Conservation (phyloP, 2,329 filamentous ascomycete species). For the Neurospora sp. region DNA sequence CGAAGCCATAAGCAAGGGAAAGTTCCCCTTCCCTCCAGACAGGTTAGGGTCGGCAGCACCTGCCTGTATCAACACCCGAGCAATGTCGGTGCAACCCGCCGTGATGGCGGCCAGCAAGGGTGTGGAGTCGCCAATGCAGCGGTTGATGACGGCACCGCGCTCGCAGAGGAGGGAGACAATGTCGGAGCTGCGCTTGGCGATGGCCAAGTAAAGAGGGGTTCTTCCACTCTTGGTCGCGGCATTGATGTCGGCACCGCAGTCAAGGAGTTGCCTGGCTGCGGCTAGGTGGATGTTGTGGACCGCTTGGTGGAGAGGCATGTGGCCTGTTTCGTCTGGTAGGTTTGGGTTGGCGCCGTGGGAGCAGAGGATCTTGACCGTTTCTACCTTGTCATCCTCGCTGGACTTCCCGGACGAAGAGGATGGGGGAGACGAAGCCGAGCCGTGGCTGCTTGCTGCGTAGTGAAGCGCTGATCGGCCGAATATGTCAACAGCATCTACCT, state of each 20-base stretch:
- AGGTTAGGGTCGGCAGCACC: constrained; percentile 15
- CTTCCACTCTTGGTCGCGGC: constrained; percentile 10
- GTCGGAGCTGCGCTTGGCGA: constrained; percentile 10
- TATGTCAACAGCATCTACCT: constrained; percentile 13
- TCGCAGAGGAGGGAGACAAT: constrained; percentile 17
- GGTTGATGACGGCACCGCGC: constrained; percentile 14
- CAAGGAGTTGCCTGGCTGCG: constrained; percentile 10
- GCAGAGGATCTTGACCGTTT: constrained; percentile 13
- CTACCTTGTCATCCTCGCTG: constrained; percentile 10
- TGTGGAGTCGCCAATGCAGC: constrained; percentile 12
- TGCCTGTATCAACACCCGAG: constrained; percentile 10
- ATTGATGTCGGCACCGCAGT: constrained; percentile 17
- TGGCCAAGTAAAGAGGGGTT: constrained; percentile 16
- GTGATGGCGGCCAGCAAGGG: constrained; percentile 17
- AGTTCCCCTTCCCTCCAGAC: constrained; percentile 9
- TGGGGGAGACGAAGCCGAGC: constrained; percentile 12
- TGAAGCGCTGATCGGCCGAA: constrained; percentile 16
- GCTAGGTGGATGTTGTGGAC: constrained; percentile 10
- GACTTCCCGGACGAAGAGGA: constrained; percentile 9
- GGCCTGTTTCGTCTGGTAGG: constrained; percentile 9
- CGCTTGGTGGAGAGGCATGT: constrained; percentile 16
- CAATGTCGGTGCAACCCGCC: constrained; percentile 18
- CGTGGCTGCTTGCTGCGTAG: constrained; percentile 17
- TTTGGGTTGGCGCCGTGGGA: constrained; percentile 13
- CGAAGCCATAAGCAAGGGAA: constrained; percentile 33